phyloP scores from a whole-genome alignment of 148 eudicot genomes.

The Rhododendron williamsianum region DNA sequence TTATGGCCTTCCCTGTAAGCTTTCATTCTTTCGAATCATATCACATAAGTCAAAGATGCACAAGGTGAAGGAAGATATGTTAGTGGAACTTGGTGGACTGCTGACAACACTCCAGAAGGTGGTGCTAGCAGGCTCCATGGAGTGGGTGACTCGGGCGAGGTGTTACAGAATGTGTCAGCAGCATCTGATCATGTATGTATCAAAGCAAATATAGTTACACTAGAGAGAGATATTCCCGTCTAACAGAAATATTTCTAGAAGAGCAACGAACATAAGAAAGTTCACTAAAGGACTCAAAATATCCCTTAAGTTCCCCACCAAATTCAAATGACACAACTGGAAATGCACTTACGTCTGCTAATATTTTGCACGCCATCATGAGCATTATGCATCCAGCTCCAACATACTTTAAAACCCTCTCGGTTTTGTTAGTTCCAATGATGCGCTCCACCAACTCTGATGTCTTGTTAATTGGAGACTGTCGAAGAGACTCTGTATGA shows the following conservation, averaged over 20 bases:
- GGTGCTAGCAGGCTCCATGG: not conserved
- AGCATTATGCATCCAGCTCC: slow-evolving; percentile 42
- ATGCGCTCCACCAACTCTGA: slow-evolving; percentile 43
- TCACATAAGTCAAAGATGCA: not conserved
- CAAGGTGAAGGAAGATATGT: not conserved
- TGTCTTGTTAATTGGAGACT: slow-evolving; percentile 32
- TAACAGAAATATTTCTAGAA: not conserved
- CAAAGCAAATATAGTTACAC: not conserved
- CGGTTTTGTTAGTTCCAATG: slow-evolving; percentile 36
- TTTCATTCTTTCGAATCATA: not conserved
- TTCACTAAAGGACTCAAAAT: not conserved
- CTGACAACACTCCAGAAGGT: not conserved
- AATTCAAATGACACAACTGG: not conserved
- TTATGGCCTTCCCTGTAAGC: not conserved
- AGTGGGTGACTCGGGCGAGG: not conserved
- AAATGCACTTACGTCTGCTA: slow-evolving; percentile 31
- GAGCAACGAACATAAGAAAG: not conserved
- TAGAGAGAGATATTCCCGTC: too few relatives aligned
- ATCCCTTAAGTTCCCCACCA: not conserved
- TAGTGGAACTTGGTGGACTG: not conserved
- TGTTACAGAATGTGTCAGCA: not conserved
- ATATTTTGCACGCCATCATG: slow-evolving; percentile 32
- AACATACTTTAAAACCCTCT: slow-evolving; percentile 46
- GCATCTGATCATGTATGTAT: not conserved
- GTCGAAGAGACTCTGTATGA: slow-evolving; percentile 32